Percentiles rank a stretch among this genome's conserved stretches.
Conservation (phyloP, 768 basidiomycete species). For the Mycena rosella region DNA sequence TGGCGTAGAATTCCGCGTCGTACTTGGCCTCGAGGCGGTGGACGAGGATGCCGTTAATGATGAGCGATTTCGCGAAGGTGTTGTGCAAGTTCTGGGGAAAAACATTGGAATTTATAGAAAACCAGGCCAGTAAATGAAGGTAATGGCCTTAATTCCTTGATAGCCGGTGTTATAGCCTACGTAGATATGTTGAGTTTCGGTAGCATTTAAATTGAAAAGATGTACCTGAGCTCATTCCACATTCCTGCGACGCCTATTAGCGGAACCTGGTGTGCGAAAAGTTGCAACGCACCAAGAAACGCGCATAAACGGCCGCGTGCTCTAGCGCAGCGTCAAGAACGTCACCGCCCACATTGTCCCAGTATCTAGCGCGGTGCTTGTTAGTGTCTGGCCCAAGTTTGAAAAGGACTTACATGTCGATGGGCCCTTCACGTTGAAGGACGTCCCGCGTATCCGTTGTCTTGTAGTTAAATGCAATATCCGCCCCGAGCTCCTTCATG, state of each 20-base stretch:
- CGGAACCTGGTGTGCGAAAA: background rate
- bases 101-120: too few relatives aligned
- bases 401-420: background rate
- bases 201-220: background rate
- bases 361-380: background rate
- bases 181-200: background rate
- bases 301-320: background rate
- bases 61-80: too few relatives aligned
- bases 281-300: background rate
- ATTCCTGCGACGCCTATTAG: background rate
- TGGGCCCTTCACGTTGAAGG: constrained; percentile 6
- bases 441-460: constrained; percentile 7
- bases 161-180: constrained; percentile 6
- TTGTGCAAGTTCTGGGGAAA: too few relatives aligned
- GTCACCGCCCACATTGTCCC: constrained; percentile 9
- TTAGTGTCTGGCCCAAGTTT: background rate
- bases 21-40: too few relatives aligned
- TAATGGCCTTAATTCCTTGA: constrained; percentile 4
- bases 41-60: too few relatives aligned
- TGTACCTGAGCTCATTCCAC: constrained; percentile 5
- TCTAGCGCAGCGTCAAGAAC: constrained; percentile 5
- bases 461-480: constrained; percentile 10
- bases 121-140: too few relatives aligned
- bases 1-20: too few relatives aligned
- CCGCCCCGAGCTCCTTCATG: constrained; percentile 8